These are phyloP conservation scores for Evansstolkia leycettana DNA, from an alignment of 495 filamentous ascomycete genomes.

Conservation along the genomic window DNA sequence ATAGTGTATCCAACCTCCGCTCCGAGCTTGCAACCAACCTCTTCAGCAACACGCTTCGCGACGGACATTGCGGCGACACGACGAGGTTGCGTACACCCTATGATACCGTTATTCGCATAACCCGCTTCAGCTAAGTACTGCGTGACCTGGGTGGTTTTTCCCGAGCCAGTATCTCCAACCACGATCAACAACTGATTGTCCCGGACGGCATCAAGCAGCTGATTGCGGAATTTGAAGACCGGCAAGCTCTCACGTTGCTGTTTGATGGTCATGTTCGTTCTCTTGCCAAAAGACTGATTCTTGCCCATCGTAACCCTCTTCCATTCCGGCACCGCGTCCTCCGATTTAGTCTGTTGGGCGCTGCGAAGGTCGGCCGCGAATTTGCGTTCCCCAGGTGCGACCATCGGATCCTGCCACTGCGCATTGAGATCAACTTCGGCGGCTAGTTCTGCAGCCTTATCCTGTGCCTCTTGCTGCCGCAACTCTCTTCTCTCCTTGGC, in stretches of 20 bases:
- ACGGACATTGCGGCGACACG: slow-evolving; percentile 97
- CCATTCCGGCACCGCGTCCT: slow-evolving; percentile 80
- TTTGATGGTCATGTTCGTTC: slow-evolving; percentile 88
- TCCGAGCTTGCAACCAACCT: slow-evolving; percentile 84
- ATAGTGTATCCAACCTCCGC: slow-evolving; percentile 96
- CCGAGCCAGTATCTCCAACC: slow-evolving; percentile 93
- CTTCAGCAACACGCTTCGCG: slow-evolving; percentile 90
- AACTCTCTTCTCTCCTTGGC: slow-evolving; percentile 85
- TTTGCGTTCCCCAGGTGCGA: slow-evolving; percentile 63
- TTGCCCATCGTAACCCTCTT: slow-evolving; percentile 73
- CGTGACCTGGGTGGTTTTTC: slow-evolving; percentile 93
- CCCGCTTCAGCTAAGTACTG: slow-evolving; percentile 92
- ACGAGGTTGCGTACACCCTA: slow-evolving; percentile 94
- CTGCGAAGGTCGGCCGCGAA: slow-evolving; percentile 77
- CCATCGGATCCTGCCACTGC: slow-evolving; percentile 97
- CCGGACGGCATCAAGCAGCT: slow-evolving; percentile 75
- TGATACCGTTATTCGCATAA: slow-evolving; percentile 79
- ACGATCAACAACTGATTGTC: slow-evolving; percentile 91
- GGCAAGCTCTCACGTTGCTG: slow-evolving; percentile 86
- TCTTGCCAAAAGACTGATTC: slow-evolving; percentile 70
- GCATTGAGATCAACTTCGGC: slow-evolving; percentile 73
- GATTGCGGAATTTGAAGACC: slow-evolving; percentile 79
- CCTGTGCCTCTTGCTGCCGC: slow-evolving; percentile 76
- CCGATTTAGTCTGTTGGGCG: slow-evolving; percentile 38
- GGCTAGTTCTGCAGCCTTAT: slow-evolving; percentile 66